Evolutionary conservation across 2,329 filamentous ascomycete species (phyloP).

Genomic region (Colletotrichum sp.): DNA sequence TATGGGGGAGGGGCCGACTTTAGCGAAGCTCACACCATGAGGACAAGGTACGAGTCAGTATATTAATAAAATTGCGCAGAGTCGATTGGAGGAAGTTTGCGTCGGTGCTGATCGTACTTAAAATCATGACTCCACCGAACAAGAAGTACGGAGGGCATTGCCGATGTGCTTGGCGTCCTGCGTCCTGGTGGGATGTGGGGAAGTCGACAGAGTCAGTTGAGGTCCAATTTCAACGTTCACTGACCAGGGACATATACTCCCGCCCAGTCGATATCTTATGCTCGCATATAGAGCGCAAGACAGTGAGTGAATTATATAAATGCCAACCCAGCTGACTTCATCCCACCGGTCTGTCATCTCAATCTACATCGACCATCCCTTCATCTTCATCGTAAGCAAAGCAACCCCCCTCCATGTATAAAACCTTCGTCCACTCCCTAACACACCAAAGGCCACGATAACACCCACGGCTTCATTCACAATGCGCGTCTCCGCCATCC

Average conservation of each 20-base stretch:
- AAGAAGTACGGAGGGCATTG: background rate
- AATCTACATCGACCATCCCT: background rate
- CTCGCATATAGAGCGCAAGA: fast-evolving
- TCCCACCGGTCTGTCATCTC: background rate
- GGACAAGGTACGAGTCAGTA: background rate
- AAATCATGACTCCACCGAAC: background rate
- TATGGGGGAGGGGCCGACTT: background rate
- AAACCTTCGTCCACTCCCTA: background rate
- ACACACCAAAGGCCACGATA: background rate
- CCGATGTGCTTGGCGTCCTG: background rate
- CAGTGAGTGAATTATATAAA: background rate
- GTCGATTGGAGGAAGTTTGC: fast-evolving
- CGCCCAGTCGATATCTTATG: background rate
- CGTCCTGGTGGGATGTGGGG: background rate
- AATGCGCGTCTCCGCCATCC: fast-evolving
- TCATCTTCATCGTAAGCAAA: background rate
- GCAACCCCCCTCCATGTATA: fast-evolving
- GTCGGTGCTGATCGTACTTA: background rate
- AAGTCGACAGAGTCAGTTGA: background rate
- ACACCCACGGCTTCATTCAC: background rate
- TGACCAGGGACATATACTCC: background rate
- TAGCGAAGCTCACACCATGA: background rate
- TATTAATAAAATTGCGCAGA: fast-evolving
- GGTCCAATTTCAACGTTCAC: background rate
- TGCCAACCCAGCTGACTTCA: background rate